Conservation (phyloP, 164 flowering plant genomes). For the Dillenia turbinata region DNA sequence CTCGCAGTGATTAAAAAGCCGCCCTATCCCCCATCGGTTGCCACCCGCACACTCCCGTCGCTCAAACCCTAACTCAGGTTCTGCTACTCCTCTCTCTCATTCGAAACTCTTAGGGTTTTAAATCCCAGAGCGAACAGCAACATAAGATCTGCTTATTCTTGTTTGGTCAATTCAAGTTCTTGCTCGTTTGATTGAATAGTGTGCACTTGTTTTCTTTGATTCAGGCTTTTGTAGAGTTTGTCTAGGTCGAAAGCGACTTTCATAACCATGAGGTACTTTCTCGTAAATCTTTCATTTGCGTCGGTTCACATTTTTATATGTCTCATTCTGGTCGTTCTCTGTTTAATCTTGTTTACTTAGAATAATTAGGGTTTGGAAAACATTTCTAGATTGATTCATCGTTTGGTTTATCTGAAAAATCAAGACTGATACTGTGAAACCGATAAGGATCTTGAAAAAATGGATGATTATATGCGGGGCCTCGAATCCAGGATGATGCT, state of each 20-base stretch:
- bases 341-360: too few species aligned
- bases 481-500: too few species aligned
- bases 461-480: too few species aligned
- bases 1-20: background rate
- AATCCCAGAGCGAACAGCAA: background rate
- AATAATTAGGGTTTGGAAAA: too few species aligned
- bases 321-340: too few species aligned
- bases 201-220: too few species aligned
- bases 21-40: background rate
- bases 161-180: background rate
- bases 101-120: background rate
- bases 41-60: background rate
- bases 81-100: background rate
- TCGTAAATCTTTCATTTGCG: background rate
- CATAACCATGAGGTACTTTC: background rate
- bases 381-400: too few species aligned
- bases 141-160: background rate
- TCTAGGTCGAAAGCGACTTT: background rate
- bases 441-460: too few species aligned
- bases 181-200: too few species aligned
- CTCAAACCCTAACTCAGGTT: background rate
- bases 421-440: too few species aligned
- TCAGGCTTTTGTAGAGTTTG: background rate
- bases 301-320: too few species aligned
- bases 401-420: too few species aligned